phyloP scores from a whole-genome alignment of 2,329 filamentous ascomycete species.

The Diaporthe eres region DNA sequence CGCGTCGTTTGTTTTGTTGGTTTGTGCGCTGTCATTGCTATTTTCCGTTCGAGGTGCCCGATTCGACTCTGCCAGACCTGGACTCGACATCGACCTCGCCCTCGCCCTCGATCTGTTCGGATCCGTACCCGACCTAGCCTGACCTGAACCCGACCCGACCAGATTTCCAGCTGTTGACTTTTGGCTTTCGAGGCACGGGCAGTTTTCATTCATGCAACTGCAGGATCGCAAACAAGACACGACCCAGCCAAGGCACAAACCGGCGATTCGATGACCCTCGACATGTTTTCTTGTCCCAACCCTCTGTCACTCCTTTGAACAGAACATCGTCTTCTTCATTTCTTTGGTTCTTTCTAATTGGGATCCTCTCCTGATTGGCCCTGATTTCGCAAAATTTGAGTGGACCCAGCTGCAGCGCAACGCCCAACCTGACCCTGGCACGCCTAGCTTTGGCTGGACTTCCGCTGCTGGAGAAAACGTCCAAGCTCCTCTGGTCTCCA shows the following conservation, averaged over 20 bases:
- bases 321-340: constrained; percentile 21
- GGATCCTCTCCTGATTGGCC: constrained; percentile 25
- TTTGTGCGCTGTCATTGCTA: constrained; percentile 23
- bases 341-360: constrained; percentile 30
- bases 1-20: constrained; percentile 31
- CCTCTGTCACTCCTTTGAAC: constrained; percentile 42
- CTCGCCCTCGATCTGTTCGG: neutral
- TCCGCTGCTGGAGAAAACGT: constrained; percentile 30
- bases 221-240: constrained; percentile 15
- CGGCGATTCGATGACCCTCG: constrained; percentile 13
- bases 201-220: constrained; percentile 20
- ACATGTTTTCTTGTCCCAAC: constrained; percentile 30
- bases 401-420: constrained; percentile 33
- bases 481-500: constrained; percentile 28
- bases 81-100: constrained; percentile 5
- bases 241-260: constrained; percentile 28
- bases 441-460: constrained; percentile 15
- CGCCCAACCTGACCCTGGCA: constrained; percentile 14
- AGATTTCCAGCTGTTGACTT: constrained; percentile 1
- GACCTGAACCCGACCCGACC: constrained; percentile 4
- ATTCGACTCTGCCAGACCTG: constrained; percentile 20
- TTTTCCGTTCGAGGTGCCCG: constrained; percentile 13
- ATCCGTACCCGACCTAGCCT: neutral
- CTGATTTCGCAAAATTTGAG: constrained; percentile 35
- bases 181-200: constrained; percentile 30